phyloP scores from a whole-genome alignment of 2,329 filamentous ascomycete species.

The Spiromastix sp. region DNA sequence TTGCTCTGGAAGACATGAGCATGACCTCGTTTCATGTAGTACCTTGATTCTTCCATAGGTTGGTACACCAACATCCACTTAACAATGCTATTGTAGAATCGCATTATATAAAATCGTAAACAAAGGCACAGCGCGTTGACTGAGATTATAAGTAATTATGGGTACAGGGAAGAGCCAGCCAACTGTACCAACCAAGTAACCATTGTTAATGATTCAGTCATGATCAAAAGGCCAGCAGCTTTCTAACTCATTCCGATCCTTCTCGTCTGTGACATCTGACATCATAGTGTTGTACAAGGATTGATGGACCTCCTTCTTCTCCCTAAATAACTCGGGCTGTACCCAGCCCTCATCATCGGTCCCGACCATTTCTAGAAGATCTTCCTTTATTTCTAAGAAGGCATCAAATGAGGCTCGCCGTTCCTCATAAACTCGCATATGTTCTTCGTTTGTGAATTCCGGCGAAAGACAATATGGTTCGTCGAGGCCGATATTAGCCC shows the following conservation, averaged over 20 bases:
- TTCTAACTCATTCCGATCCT: slow-evolving; percentile 3
- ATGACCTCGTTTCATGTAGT: too few relatives aligned
- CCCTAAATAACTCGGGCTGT: neutral
- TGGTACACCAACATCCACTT: too few relatives aligned
- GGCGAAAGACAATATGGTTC: slow-evolving; percentile 7
- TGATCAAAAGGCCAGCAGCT: slow-evolving; percentile 10
- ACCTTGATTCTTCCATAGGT: too few relatives aligned
- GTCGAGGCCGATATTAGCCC: slow-evolving; percentile 27
- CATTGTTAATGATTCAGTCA: too few relatives aligned
- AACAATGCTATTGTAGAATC: too few relatives aligned
- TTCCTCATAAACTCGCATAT: neutral
- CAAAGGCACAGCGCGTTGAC: too few relatives aligned
- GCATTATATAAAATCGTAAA: too few relatives aligned
- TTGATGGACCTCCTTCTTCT: slow-evolving; percentile 2
- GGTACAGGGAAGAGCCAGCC: too few relatives aligned
- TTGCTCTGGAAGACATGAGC: slow-evolving; percentile 11
- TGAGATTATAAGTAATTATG: too few relatives aligned
- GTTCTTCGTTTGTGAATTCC: neutral
- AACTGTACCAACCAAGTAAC: too few relatives aligned
- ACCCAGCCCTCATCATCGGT: slow-evolving; percentile 2
- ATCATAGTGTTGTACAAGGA: slow-evolving; percentile 1
- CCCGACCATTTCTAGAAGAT: slow-evolving; percentile 4
- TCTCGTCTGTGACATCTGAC: slow-evolving; percentile 1
- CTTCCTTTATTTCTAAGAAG: slow-evolving; percentile 2
- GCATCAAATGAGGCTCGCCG: neutral